Base-by-base conservation (phyloP, 148 eudicot genomes). In the Rhododendron henanense region DNA sequence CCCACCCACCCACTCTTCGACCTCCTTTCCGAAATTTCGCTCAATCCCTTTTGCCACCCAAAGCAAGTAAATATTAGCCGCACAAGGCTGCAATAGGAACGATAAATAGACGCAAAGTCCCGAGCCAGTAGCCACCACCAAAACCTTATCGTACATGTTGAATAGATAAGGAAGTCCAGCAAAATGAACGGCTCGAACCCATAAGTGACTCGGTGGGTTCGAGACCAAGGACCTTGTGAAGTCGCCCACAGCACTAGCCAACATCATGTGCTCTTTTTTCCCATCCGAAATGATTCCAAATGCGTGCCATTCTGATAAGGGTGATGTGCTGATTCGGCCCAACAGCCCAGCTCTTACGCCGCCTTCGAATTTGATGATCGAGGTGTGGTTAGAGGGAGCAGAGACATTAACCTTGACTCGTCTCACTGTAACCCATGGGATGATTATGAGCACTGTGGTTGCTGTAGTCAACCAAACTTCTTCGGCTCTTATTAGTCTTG, bases 171-270 rank as follows among this genome's bases (percentile, higher is more conserved):
- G 93, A 37, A 92, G 33, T 6, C 94, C 93, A 1, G 91, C 91
- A 4, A 91, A 91, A 81, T 91, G 92, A 6, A 92, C 90, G 9
- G 83, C 69, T 65, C 94, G 82, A 16, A 92, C 94, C 94, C 93
- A 92, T 21, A 92, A 78, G 63, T 92, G 93, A 84, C 87, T 89
- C 0, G 91, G 94, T 4, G 91, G 92, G 65, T 86, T 41, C 14
- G 92, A 75, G 28, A 92, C 91, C 35, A 92, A 55, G 4, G 94
- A 89, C 73, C 88, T 92, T 0, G 92, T 91, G 88, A 90, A 92
- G 85, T 92, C 94, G 1, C 94, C 94, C 3, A 92, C 94, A 1
- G 93, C 94, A 33, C 93, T 90, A 1, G 93, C 94, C 55, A 92
- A 85, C 93, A 91, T 92, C 92, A 90, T 91, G 81, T 91, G 93